Base-by-base conservation (phyloP, 139 green algal species). In the Closterium sp. region DNA sequence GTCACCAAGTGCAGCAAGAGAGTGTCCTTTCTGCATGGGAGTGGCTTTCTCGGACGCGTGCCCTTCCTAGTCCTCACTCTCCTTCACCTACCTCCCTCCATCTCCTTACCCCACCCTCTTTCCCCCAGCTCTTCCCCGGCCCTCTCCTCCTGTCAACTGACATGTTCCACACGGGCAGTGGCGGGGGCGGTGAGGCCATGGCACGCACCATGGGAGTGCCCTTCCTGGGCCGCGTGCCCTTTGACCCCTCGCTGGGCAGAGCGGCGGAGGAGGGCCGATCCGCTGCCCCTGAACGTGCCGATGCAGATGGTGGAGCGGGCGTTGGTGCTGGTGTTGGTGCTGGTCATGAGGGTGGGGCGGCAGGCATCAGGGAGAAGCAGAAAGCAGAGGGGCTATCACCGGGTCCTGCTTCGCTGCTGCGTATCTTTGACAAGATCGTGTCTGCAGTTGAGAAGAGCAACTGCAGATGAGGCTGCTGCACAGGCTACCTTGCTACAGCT, bases 211-310 rank as follows among this genome's bases (percentile, higher is more conserved):
- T 98, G 94, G 92, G 92, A 5, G 95, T 98, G 34, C 92, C 95
- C n/a, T 97, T 98, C 91, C 91, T 99, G 35, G 98, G 98, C 0
- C 90, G 93, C 0, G 94, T 99, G 69, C 97, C 97, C 31, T 91
- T 99, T 34, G 97, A 99, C 87, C 87, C 91, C n/a, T 25, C 36
- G 9, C 84, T 95, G 8, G 90, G 91, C 89, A 43, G 84, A 2
- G 89, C 89, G 3, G 89, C 89, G 16, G 89, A 92, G 33, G 89
- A 92, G 34, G 89, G 89, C 2, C 30, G 43, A 9, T 91, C 88
- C 12, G 55, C 55, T 76, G 55, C 55, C 25, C 55, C 55, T 76
- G 55, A 76, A 16, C 55, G 25, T 28, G 55, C 16, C 55, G 55
- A 76, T 19, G 55, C 23, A 1, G 55, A 16, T 3, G 55, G 16